Percentiles rank a stretch among this genome's conserved stretches.
phyloP scores from a whole-genome alignment of 2,329 filamentous ascomycete species.

The Macrophomina pseudophaseolina region DNA sequence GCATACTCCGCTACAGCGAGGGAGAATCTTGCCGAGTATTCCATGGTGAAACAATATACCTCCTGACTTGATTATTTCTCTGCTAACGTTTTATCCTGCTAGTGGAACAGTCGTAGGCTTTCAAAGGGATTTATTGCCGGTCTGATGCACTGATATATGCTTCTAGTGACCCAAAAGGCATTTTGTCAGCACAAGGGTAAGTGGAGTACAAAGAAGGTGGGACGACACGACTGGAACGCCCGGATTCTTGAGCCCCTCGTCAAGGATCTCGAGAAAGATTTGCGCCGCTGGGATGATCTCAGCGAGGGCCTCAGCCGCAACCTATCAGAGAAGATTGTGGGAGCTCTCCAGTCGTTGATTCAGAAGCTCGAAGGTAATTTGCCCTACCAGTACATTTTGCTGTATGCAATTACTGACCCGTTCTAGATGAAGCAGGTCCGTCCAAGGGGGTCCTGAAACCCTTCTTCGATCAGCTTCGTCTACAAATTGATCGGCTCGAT shows the following conservation, averaged over 20 bases:
- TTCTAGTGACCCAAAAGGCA: background rate
- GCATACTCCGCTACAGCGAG: background rate
- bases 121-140: background rate
- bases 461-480: slow-evolving; percentile 24
- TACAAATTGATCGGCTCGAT: slow-evolving; percentile 22
- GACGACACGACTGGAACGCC: slow-evolving; percentile 17
- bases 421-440: background rate
- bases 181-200: slow-evolving; percentile 4
- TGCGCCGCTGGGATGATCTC: slow-evolving; percentile 1
- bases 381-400: background rate
- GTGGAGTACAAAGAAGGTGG: slow-evolving; percentile 6
- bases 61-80: background rate
- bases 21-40: background rate
- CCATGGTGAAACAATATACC: background rate
- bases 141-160: background rate
- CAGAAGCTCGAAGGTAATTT: background rate
- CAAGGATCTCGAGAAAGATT: background rate
- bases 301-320: background rate
- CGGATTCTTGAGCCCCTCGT: slow-evolving; percentile 17
- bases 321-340: background rate
- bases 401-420: background rate
- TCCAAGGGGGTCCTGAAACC: background rate
- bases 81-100: background rate
- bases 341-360: background rate
- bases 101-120: background rate